Evolutionary conservation across 2,329 filamentous ascomycete species (phyloP).

Genomic region (Thielaviopsis musarum): DNA sequence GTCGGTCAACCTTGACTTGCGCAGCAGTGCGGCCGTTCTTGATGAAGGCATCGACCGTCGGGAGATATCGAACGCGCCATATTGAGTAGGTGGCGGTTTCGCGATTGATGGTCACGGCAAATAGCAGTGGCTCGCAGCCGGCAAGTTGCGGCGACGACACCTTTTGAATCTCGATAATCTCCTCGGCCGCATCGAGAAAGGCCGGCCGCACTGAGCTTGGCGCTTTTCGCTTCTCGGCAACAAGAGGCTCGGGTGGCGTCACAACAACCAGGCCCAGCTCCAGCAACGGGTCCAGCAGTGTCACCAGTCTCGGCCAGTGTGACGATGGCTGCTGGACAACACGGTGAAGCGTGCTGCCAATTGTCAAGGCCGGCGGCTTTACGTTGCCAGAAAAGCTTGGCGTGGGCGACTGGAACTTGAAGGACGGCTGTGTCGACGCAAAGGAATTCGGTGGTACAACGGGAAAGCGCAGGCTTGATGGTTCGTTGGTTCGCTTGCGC

Average conservation of each 20-base stretch:
- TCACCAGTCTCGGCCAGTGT: slow-evolving; percentile 61
- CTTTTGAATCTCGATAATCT: slow-evolving; percentile 67
- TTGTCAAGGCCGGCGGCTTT: slow-evolving; percentile 36
- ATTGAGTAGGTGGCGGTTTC: slow-evolving; percentile 64
- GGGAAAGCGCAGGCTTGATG: slow-evolving; percentile 25
- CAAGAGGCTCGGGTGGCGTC: slow-evolving; percentile 31
- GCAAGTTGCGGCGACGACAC: slow-evolving; percentile 36
- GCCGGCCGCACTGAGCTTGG: slow-evolving; percentile 23
- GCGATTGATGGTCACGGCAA: slow-evolving; percentile 68
- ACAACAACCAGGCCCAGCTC: slow-evolving; percentile 68
- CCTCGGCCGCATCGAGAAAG: slow-evolving; percentile 60
- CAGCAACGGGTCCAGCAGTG: slow-evolving; percentile 67
- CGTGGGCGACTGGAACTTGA: slow-evolving; percentile 19
- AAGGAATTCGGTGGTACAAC: slow-evolving; percentile 71
- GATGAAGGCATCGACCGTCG: slow-evolving; percentile 43
- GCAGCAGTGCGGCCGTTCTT: slow-evolving; percentile 16
- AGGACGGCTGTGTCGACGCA: slow-evolving; percentile 47
- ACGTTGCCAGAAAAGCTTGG: slow-evolving; percentile 35
- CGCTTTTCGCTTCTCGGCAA: slow-evolving; percentile 15
- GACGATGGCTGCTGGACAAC: slow-evolving; percentile 35
- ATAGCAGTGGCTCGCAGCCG: slow-evolving; percentile 36
- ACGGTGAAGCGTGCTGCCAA: slow-evolving; percentile 42
- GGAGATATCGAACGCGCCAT: slow-evolving; percentile 67
- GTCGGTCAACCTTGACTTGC: slow-evolving; percentile 29
- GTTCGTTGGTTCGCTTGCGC: slow-evolving; percentile 41